A percentile compares a stretch with the other conserved stretches of the same genome.
Conservation (phyloP, 257 asterid genomes). For the Dorcoceras hygrometricum region DNA sequence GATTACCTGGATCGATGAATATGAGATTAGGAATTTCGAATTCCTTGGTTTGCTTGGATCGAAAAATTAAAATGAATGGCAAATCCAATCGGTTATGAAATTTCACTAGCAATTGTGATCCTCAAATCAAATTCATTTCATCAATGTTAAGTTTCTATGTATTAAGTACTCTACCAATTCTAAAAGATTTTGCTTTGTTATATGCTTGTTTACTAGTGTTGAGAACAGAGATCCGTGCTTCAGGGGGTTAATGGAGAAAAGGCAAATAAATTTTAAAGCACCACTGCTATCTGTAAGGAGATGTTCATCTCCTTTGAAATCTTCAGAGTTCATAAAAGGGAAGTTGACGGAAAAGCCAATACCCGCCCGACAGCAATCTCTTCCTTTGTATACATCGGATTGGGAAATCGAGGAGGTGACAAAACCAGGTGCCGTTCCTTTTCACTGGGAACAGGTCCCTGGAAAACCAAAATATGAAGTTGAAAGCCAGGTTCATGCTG, state of each 20-base stretch:
- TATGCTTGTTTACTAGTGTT: conserved; percentile 17
- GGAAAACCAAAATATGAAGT: conserved; percentile 62
- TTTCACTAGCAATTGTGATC: no score
- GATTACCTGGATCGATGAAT: no score
- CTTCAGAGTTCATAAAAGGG: conserved; percentile 40
- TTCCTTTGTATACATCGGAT: conserved; percentile 34
- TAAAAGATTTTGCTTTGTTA: conserved; percentile 1
- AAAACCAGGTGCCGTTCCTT: conserved; percentile 85
- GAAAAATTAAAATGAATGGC: no score
- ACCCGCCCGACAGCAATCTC: conserved; percentile 47
- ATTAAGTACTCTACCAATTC: background rate
- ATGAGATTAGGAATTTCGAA: no score
- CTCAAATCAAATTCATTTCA: no score
- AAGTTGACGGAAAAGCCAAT: conserved; percentile 32
- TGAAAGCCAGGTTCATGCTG: conserved; percentile 34
- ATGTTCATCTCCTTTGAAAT: conserved; percentile 42
- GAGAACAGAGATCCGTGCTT: conserved; percentile 4
- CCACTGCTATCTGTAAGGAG: conserved; percentile 81
- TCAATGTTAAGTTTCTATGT: background rate
- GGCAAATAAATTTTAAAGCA: conserved; percentile 69
- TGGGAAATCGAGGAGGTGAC: conserved; percentile 52
- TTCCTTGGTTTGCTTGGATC: no score
- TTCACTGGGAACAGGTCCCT: conserved; percentile 81
- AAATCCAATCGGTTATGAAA: no score
- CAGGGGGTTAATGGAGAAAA: conserved; percentile 55